Conservation (phyloP, 108 stramenopile species). For the Conticribra weissflogii region DNA sequence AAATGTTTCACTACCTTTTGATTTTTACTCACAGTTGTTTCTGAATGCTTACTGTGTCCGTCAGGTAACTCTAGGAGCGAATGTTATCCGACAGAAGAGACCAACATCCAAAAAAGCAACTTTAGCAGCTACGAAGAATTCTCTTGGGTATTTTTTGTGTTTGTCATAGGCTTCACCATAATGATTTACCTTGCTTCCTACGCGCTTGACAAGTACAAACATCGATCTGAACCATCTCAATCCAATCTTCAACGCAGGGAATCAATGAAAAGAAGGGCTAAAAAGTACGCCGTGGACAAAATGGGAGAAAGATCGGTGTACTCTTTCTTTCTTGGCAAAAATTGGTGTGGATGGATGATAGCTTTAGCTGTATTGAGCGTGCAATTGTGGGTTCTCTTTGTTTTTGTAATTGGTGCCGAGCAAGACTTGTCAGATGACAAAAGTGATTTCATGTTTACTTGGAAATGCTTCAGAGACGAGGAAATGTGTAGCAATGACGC, state of each 20-base stretch:
- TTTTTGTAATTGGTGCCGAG: constrained; percentile 19
- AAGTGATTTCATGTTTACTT: constrained; percentile 22
- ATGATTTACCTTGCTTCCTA: not conserved
- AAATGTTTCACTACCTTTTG: not conserved
- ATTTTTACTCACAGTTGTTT: not conserved
- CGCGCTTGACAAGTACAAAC: not conserved
- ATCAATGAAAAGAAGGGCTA: not conserved
- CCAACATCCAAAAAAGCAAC: not conserved
- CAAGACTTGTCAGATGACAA: constrained; percentile 18
- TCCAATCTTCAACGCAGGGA: too few species aligned
- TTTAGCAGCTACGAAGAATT: not conserved
- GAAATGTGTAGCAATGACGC: constrained; percentile 11
- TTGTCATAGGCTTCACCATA: not conserved
- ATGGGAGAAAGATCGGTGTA: constrained; percentile 18
- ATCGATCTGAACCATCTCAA: not conserved
- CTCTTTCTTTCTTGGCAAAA: constrained; percentile 21
- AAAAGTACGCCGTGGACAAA: not conserved
- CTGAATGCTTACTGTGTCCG: too few species aligned
- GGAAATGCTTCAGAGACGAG: constrained; percentile 17
- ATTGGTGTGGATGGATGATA: constrained; percentile 16
- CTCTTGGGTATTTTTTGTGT: not conserved
- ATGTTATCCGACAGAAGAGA: not conserved
- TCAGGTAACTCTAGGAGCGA: not conserved
- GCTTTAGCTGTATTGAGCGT: not conserved
- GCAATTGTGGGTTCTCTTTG: constrained; percentile 11